Evolutionary conservation across 2,329 filamentous ascomycete species (phyloP).

Genomic region (Sporothrix curviconia): DNA sequence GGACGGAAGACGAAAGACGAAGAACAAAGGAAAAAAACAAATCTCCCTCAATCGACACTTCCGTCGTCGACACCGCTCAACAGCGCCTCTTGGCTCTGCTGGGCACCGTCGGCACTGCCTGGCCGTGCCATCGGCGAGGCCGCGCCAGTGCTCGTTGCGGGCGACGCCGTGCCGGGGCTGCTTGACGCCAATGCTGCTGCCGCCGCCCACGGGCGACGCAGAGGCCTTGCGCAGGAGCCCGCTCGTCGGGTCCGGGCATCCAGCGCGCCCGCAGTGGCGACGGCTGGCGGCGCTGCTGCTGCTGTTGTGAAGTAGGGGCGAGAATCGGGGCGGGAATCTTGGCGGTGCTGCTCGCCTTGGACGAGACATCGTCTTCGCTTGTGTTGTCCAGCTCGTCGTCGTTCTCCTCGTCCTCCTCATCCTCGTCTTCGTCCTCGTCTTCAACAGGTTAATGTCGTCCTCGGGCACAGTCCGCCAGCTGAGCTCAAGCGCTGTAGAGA

Average conservation of each 20-base stretch:
- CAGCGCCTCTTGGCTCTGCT: background rate
- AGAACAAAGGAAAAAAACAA: too few species aligned
- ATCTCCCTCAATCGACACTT: slow-evolving; percentile 3
- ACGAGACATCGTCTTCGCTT: slow-evolving; percentile 18
- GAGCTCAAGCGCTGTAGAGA: slow-evolving; percentile 41
- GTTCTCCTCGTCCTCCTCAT: slow-evolving; percentile 31
- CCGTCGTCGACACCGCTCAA: too few species aligned
- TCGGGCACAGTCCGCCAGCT: slow-evolving; percentile 33
- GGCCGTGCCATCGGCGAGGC: background rate
- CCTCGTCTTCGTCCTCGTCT: slow-evolving; percentile 33
- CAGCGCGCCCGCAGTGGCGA: slow-evolving; percentile 18
- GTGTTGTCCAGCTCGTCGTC: slow-evolving; percentile 32
- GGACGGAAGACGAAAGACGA: too few species aligned
- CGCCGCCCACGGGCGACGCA: background rate
- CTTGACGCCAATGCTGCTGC: background rate
- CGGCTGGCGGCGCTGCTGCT: background rate
- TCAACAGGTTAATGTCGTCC: slow-evolving; percentile 32
- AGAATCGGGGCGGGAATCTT: slow-evolving; percentile 1
- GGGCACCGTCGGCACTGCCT: background rate
- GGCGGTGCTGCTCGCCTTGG: slow-evolving; percentile 3
- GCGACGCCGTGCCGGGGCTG: background rate
- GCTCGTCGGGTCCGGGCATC: slow-evolving; percentile 18
- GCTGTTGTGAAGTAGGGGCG: background rate
- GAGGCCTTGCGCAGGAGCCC: slow-evolving; percentile 14
- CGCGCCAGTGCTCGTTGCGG: background rate